These are phyloP conservation scores for Triticum turgidum DNA, from an alignment of 176 grass and related monocot genomes.

Conservation along the genomic window DNA sequence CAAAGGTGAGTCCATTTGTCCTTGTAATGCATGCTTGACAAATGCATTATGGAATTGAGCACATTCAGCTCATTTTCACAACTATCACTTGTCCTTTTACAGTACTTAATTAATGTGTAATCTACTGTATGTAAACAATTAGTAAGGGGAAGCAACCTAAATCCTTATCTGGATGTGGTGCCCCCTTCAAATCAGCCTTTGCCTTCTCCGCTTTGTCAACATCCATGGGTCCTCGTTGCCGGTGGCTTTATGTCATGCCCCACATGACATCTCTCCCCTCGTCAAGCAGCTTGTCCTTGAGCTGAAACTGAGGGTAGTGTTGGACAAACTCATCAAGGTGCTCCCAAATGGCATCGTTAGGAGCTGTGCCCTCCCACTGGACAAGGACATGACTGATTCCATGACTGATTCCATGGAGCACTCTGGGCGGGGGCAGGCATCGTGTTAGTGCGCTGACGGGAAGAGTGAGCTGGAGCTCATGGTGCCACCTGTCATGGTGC, in stretches of 20 bases:
- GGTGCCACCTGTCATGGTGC: no score
- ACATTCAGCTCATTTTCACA: neutral
- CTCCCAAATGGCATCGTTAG: neutral
- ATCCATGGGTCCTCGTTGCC: neutral
- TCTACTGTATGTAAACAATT: constrained; percentile 3
- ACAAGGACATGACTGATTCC: no score
- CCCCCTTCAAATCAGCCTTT: neutral
- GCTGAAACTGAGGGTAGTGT: neutral
- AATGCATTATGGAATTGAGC: neutral
- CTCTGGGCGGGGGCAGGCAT: neutral
- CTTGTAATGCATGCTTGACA: constrained; percentile 20
- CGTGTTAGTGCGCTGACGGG: neutral
- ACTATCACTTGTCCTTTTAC: neutral
- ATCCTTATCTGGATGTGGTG: neutral
- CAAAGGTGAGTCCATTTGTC: constrained; percentile 57
- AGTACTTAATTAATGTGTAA: neutral
- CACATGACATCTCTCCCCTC: neutral
- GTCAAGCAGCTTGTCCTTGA: neutral
- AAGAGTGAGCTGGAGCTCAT: no score
- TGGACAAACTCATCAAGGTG: neutral
- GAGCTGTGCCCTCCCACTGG: neutral
- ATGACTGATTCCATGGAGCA: no score
- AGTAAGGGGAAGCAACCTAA: neutral
- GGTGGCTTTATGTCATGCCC: neutral
- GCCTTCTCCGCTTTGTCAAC: neutral